Evolutionary conservation across 208 protist species (phyloP).

Genomic region (Angomonas ambiguus): DNA sequence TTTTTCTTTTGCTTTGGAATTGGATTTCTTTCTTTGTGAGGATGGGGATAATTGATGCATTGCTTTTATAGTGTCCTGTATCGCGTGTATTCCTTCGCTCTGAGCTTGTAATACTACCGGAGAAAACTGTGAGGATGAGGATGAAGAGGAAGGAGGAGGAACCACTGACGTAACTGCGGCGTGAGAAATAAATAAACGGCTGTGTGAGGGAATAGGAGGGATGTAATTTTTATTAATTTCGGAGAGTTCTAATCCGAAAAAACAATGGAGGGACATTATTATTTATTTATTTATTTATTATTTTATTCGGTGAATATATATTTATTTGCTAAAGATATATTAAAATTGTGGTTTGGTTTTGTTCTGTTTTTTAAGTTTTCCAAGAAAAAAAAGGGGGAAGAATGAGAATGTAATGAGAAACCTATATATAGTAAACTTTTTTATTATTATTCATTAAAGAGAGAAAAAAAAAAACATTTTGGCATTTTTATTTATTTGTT

Average conservation of each 20-base stretch:
- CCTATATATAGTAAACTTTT: too few relatives aligned
- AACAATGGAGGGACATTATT: conserved; percentile 74
- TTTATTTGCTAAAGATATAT: too few relatives aligned
- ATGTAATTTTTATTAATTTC: conserved; percentile 53
- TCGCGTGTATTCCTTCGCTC: too few relatives aligned
- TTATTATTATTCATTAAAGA: too few relatives aligned
- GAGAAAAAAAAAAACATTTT: too few relatives aligned
- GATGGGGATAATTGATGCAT: not conserved
- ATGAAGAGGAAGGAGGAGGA: not conserved
- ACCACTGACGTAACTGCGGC: not conserved
- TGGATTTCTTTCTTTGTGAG: not conserved
- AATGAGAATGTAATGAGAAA: not conserved
- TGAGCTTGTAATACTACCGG: too few relatives aligned
- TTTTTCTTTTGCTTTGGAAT: conserved; percentile 32
- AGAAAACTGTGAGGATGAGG: conserved; percentile 2
- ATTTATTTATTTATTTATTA: conserved; percentile 6
- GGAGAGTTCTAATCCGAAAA: conserved; percentile 70
- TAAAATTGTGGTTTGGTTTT: too few relatives aligned
- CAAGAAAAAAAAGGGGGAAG: not conserved
- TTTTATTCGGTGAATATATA: not conserved
- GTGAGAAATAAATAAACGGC: conserved; percentile 69
- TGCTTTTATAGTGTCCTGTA: not conserved
- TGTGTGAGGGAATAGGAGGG: conserved; percentile 47
- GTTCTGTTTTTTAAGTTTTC: too few relatives aligned
- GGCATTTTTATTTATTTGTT: too few relatives aligned